Base-by-base conservation (phyloP, 176 grass and related monocot genomes). In the Oryza coarctata region DNA sequence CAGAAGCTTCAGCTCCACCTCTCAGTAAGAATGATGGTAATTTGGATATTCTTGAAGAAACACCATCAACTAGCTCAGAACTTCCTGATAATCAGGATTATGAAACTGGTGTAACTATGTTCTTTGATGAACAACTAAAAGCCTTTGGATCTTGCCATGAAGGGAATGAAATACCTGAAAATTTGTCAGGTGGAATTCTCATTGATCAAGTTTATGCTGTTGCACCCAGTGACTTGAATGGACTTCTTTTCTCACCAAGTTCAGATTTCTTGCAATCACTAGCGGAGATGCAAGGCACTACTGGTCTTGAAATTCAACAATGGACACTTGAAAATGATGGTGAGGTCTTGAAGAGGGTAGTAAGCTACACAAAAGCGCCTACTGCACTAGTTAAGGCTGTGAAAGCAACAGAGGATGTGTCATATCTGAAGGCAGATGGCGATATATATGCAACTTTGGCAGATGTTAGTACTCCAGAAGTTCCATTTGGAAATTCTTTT, bases 321-420 rank as follows among this genome's bases (percentile, higher is more conserved):
- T 99, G 96, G 93, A 92, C 77, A 78, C 86, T 79, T 33, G 91
- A 90, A 90, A 88, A 87, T 87, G 83, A 89, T 7, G 93, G 83
- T 36, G 87, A 93, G 57, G 81, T 72, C 73, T 83, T 94, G 73
- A 95, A 82, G 85, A 91, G 96, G 81, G 75, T 93, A 40, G 82
- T 95, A 27, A 94, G 72, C 78, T 99, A 93, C 80, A 99, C 87
- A 74, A 99, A 89, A 72, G 90, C 96, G 67, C 87, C 96, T 44
- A 87, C 93, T 50, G 95, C 91, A 88, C 81, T 99, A 28, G 76
- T 99, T 57, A 99, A 99, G 70, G 88, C 96, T 9, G 95, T 98
- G 71, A 93, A 89, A 80, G 95, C 90, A 55, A 94, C 90, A 25
- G 95, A 98, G 73, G 95, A 98, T 31, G 74, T 93, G 49, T 57